Conservation (phyloP, 2,329 filamentous ascomycete species). For the Talaromyces pinophilus region DNA sequence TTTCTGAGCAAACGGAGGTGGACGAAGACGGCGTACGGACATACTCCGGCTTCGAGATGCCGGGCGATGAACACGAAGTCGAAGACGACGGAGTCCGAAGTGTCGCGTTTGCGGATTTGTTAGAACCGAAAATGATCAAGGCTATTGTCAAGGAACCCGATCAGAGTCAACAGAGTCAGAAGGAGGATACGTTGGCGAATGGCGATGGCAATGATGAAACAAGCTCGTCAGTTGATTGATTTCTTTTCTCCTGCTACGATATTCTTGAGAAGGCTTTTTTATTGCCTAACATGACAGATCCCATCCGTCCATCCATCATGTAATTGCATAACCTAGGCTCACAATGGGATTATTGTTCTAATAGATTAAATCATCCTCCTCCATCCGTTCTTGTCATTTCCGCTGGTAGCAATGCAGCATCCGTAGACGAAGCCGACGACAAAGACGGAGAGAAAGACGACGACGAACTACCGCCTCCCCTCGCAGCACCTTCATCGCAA, state of each 20-base stretch:
- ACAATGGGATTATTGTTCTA: constrained; percentile 23
- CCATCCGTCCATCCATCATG: constrained; percentile 25
- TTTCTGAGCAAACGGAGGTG: constrained; percentile 55
- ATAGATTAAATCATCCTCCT: constrained; percentile 13
- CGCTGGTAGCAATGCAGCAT: constrained; percentile 18
- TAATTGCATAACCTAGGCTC: constrained; percentile 19
- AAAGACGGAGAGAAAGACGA: not conserved
- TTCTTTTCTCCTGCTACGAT: constrained; percentile 25
- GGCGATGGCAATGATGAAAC: constrained; percentile 31
- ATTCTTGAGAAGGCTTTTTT: not conserved
- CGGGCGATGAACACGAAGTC: constrained; percentile 56
- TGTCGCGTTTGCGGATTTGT: constrained; percentile 63
- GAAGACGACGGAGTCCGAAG: constrained; percentile 63
- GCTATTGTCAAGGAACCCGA: constrained; percentile 24
- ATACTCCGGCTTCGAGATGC: constrained; percentile 77
- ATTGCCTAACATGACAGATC: constrained; percentile 33
- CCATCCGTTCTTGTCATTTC: not conserved
- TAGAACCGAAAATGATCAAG: constrained; percentile 67
- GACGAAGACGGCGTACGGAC: constrained; percentile 70
- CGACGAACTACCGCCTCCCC: not conserved
- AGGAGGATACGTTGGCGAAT: constrained; percentile 27
- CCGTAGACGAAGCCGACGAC: constrained; percentile 12
- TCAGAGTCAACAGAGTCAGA: constrained; percentile 10
- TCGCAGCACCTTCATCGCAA: constrained; percentile 35
- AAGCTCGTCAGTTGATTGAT: constrained; percentile 44